Evolutionary conservation across 2,329 filamentous ascomycete genomes (phyloP).

Genomic region (Simplicillium sp.): DNA sequence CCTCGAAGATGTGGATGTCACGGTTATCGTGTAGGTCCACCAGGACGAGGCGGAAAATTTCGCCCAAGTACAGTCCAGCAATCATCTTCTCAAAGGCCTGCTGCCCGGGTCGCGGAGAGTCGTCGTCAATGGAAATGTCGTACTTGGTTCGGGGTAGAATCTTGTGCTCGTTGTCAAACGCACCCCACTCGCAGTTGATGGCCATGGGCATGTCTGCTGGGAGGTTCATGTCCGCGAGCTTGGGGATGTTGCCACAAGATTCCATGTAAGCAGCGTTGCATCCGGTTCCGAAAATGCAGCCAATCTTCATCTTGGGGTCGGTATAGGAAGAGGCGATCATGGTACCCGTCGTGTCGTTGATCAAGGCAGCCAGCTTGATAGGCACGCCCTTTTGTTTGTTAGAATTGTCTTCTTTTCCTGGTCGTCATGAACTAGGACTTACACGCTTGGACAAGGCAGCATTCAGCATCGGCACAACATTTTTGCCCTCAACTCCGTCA

Average conservation of each 20-base stretch:
- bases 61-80: constrained; percentile 85
- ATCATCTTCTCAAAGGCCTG: constrained; percentile 99
- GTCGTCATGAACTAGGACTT: constrained; percentile 8
- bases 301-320: constrained; percentile 86
- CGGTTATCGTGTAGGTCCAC: constrained; percentile 77
- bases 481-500: constrained; percentile 77
- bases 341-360: constrained; percentile 97
- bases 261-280: constrained; percentile 99
- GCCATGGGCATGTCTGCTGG: constrained; percentile 78
- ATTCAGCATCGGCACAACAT: constrained; percentile 85
- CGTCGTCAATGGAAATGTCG: constrained; percentile 79
- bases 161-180: constrained; percentile 88
- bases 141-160: constrained; percentile 80
- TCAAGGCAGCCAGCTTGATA: constrained; percentile 84
- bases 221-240: constrained; percentile 85
- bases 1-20: constrained; percentile 67
- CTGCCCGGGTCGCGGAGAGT: constrained; percentile 86
- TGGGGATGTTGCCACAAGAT: constrained; percentile 79
- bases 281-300: constrained; percentile 96
- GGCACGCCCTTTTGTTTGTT: constrained; percentile 57
- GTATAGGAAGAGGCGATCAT: constrained; percentile 95
- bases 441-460: constrained; percentile 55
- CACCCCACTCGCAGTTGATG: constrained; percentile 97
- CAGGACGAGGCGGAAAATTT: constrained; percentile 84
- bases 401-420: background rate